Evolutionary conservation across 208 protist genomes (phyloP).

Genomic region (Trypanosomatidae sp.): DNA sequence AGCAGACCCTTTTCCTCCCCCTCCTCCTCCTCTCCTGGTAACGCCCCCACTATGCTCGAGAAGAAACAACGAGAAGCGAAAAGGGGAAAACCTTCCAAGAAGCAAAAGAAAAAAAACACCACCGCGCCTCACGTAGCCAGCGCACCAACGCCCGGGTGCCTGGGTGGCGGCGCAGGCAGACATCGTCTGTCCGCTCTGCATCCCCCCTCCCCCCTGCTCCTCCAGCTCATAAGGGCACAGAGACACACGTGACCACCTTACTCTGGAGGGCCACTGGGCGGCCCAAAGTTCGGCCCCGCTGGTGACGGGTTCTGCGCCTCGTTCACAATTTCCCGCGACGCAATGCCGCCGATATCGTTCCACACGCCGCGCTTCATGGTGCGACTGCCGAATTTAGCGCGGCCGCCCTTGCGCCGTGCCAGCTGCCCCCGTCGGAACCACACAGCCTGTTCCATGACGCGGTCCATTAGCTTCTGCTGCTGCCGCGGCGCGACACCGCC

Average conservation of each 20-base stretch:
- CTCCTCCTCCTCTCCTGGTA: background rate
- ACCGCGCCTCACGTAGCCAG: background rate
- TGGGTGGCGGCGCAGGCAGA: background rate
- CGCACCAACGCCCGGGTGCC: no score
- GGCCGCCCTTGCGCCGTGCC: slow-evolving; percentile 71
- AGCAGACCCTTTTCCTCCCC: background rate
- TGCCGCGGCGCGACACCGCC: slow-evolving; percentile 68
- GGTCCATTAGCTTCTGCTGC: slow-evolving; percentile 79
- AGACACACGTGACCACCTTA: slow-evolving; percentile 10
- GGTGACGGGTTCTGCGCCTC: slow-evolving; percentile 39
- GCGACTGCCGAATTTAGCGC: slow-evolving; percentile 71
- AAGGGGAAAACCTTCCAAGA: no score
- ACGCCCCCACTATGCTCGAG: background rate
- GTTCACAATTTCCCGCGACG: slow-evolving; percentile 43
- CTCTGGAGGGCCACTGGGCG: slow-evolving; percentile 54
- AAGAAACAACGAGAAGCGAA: background rate
- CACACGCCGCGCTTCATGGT: slow-evolving; percentile 58
- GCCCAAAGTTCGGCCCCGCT: slow-evolving; percentile 43
- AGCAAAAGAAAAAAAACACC: background rate
- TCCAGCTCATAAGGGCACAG: background rate
- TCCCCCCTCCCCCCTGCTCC: background rate
- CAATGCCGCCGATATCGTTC: slow-evolving; percentile 75
- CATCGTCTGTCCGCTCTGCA: background rate
- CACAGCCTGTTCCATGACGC: slow-evolving; percentile 60
- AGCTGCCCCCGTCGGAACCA: slow-evolving; percentile 63